Evolutionary conservation across 768 basidiomycete species (phyloP), one percentile per base, ranked within the genome.

Genomic region (Panus rudis): DNA sequence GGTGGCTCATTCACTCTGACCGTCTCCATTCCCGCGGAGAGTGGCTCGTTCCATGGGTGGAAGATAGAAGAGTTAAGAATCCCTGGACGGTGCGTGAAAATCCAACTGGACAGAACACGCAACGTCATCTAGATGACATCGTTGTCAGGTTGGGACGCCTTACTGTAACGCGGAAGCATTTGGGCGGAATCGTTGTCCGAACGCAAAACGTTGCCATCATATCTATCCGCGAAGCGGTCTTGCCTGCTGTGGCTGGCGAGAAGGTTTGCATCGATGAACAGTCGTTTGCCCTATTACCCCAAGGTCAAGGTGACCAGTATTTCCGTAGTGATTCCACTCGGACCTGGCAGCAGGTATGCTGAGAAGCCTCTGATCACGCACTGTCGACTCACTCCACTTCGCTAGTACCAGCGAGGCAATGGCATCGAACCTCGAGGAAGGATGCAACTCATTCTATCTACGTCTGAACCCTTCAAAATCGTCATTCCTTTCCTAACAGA

Each of bases 1-100:
- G n/a, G n/a, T n/a, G 8, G 31, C 33, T 16, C 54, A 55, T 92
- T 89, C 58, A 88, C 83, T 2, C 61, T 93, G 43, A 92, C 88
- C 0, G 79, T 83, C 4, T 72, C 79, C 1, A 68, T 72, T 24
- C 88, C 91, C 1, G 55, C 67, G 1, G 86, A 89, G 53, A 75
- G 71, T 44, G 87, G 86, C 1, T 67, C 83, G 2, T 58, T 90
- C 42, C 70, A 80, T 54, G 90, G 89, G 2, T 86, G 79, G 68
- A 72, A 64, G 39, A 76, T 93, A 32, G 64, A 76, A 25, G 67
- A 69, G 24, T 58, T 90, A 32, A 51, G 55, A 2, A 60, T 71
- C n/a, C 84, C 85, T 25, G 91, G 91, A 37, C 68, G 83, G 87
- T 86, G 44, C 39, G 74, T 34, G 2, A 4, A n/a, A n/a, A n/a